Base-by-base conservation (phyloP, 805 yeast genomes). In the Barnettozyma californica region DNA sequence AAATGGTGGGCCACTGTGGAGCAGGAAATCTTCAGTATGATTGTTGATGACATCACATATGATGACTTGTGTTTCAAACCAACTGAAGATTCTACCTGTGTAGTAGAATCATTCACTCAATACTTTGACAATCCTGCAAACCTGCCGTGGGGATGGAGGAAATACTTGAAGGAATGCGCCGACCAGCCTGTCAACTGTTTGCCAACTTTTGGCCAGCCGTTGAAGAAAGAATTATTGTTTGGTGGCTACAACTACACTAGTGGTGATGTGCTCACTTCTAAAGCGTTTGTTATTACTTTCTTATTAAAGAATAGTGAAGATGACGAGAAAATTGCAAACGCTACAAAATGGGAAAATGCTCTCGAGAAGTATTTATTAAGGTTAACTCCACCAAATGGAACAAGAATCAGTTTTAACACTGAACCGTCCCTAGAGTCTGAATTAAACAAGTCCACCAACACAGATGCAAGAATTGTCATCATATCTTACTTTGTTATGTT, bases 1-100 rank as follows among this genome's bases (percentile, higher is more conserved):
- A 62, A 80, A 53, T 92, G 98, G 98, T 90, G 97, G 95, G 83
- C 84, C 58, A 79, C 76, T n/a, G 81, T 81, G 23, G 98, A 92
- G 64, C 49, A 60, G 4, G 77, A 83, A 38, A 75, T 84, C 1
- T 61, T 67, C 7, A 54, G 57, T 8, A 46, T 59, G 62, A 62
- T 74, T 8, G 53, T 52, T 13, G 69, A 66, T 13, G 61, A 60
- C 26, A 51, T 56, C 40, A 54, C 68, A 0, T 77, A 84, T 41
- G 77, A 80, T 19, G 88, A 86, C 52, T 64, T 91, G 44, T 92
- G 99, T 61, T 82, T 88, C 65, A 86, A 84, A 53, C 97, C 98
- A 0, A 70, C 83, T 11, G 89, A 80, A 2, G 92, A 81, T 10
- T 71, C 76, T 4, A 61, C 78, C 0, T 92, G 99, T 68, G 88